Evolutionary conservation across 352 stramenopile genomes (phyloP).

Genomic region (Elongisporangium undulatum): DNA sequence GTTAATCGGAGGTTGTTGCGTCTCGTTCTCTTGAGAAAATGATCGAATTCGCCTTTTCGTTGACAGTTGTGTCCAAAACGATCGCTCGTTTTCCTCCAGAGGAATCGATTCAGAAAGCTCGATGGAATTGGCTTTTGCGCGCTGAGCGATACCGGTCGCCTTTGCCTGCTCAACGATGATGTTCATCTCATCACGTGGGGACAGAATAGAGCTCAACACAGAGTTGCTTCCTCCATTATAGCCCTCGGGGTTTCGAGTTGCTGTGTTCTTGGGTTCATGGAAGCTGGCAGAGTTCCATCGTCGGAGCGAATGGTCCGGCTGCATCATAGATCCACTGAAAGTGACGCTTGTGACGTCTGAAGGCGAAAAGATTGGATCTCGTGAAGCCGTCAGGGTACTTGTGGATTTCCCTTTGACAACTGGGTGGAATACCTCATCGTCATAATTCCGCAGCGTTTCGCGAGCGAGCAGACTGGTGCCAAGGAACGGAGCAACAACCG

Average conservation of each 20-base stretch:
- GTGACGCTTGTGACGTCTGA: conserved; percentile 18
- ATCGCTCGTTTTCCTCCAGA: background rate
- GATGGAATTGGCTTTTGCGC: background rate
- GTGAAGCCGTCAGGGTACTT: background rate
- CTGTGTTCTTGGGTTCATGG: background rate
- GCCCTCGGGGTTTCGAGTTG: background rate
- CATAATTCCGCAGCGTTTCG: conserved; percentile 56
- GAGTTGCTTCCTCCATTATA: background rate
- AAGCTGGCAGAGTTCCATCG: background rate
- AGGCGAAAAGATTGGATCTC: conserved; percentile 12
- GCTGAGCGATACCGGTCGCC: background rate
- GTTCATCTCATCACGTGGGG: background rate
- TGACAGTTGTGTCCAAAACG: background rate
- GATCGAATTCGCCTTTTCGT: background rate
- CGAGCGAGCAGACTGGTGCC: conserved; percentile 28
- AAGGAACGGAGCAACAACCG: conserved; percentile 19
- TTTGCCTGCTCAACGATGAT: conserved; percentile 1
- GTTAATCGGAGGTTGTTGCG: no score
- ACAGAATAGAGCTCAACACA: background rate
- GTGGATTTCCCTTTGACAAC: conserved; percentile 4
- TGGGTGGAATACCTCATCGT: conserved; percentile 52
- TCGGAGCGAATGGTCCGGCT: background rate
- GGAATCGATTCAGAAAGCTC: background rate
- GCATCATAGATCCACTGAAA: conserved; percentile 7
- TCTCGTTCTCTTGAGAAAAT: background rate